Base-by-base conservation (phyloP, 2,329 filamentous ascomycete species). In the Acrocalymma vagum region DNA sequence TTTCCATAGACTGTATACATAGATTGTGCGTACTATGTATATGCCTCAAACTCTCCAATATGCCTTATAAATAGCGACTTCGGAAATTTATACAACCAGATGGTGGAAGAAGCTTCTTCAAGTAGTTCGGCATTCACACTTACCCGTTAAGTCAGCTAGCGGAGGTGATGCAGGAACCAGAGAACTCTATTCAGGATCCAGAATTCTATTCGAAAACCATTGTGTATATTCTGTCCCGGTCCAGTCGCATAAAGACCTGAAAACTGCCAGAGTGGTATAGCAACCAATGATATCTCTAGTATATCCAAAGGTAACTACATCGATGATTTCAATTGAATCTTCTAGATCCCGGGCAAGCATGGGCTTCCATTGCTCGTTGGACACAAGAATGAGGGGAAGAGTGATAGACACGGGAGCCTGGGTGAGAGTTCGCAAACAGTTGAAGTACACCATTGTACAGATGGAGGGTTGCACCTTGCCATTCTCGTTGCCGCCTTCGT, bases 401-500 rank as follows among this genome's bases (percentile, higher is more conserved):
- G 44, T 48, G 11, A 48, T 40, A 29, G 39, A 14, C 7, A 48
- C 35, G 27, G 44, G 34, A 15, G 38, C 35, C 38, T 36, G 29
- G 24, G 15, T 42, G 18, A 48, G 44, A 20, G 14, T 14, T 18
- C 40, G 39, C 22, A 51, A 23, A 18, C 36, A 31, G 29, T 41
- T 45, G 29, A 51, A 43, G 28, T 44, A 43, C 11, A 40, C 47
- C 22, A 43, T 33, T 34, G 40, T 40, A 35, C 32, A 51, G 21
- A 51, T 25, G n/a, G 38, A 42, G 17, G 45, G 36, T 29, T 48
- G 44, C 34, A 48, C 47, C 35, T 43, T 28, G 28, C 37, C 38
- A 15, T 42, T 25, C 38, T 47, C 38, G n/a, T 38, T 42, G 9
- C 32, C 29, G 23, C 33, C 40, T 11, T 43, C 34, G n/a, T 37